Conservation (phyloP, 108 stramenopile species). For the Cyclotella baltica region DNA sequence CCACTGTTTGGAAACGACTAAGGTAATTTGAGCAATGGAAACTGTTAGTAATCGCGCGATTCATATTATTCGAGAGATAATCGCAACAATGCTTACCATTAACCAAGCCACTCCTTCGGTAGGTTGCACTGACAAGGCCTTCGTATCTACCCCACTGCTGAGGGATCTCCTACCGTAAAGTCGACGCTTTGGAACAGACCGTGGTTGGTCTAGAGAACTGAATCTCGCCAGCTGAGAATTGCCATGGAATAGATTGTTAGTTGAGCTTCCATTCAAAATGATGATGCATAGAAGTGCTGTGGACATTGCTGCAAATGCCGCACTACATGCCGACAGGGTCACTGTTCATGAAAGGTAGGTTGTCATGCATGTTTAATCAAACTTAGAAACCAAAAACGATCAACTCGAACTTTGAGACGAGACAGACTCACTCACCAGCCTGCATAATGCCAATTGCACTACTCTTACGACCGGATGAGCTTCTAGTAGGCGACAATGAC, state of each 20-base stretch:
- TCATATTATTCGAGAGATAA: background rate
- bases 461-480: slow-evolving; percentile 11
- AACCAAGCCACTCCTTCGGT: slow-evolving; percentile 32
- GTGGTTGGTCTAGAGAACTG: background rate
- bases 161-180: background rate
- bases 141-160: background rate
- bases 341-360: background rate
- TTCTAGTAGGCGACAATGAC: slow-evolving; percentile 14
- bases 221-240: background rate
- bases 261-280: background rate
- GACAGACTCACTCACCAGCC: slow-evolving; percentile 22
- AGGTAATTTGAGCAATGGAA: background rate
- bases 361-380: background rate
- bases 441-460: slow-evolving; percentile 32
- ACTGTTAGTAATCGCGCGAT: background rate
- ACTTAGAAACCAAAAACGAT: background rate
- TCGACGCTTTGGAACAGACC: background rate
- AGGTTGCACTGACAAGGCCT: background rate
- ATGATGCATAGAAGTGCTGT: slow-evolving; percentile 31
- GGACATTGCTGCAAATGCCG: slow-evolving; percentile 28
- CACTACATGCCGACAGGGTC: slow-evolving; percentile 32
- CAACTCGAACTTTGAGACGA: background rate
- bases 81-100: slow-evolving; percentile 8
- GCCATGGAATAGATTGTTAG: background rate
- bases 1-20: slow-evolving; percentile 54